Percentiles rank a stretch among this genome's conserved stretches.
Conservation (phyloP, 208 protist species). For the Trypanosoma conorhini region DNA sequence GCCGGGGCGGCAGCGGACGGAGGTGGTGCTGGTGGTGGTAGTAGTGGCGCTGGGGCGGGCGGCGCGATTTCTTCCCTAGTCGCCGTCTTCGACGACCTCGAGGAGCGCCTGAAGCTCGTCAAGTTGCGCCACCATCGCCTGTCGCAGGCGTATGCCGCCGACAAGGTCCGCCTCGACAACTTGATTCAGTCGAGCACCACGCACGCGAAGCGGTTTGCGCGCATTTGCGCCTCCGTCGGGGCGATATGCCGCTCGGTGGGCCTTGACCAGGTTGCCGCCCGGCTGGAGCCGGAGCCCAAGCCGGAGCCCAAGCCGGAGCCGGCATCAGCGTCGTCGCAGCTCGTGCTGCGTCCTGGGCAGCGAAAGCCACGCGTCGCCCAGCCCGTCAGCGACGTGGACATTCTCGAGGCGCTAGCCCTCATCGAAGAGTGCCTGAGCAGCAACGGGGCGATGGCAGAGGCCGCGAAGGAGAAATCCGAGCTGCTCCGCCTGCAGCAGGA, state of each 20-base stretch:
- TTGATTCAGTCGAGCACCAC: conserved; percentile 39
- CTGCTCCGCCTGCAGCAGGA: conserved; percentile 37
- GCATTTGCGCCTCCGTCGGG: conserved; percentile 28
- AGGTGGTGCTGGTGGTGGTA: conserved; percentile 12
- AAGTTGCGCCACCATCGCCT: conserved; percentile 45
- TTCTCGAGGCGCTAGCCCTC: conserved; percentile 54
- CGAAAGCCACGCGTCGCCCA: conserved; percentile 7
- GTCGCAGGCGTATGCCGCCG: conserved; percentile 33
- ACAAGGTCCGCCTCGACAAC: conserved; percentile 49
- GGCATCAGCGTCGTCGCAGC: conserved; percentile 8
- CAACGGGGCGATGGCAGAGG: conserved; percentile 31
- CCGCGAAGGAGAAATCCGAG: conserved; percentile 33
- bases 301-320: conserved; percentile 1
- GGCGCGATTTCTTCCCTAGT: conserved; percentile 3
- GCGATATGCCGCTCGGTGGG: conserved; percentile 29
- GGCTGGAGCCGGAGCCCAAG: conserved; percentile 18
- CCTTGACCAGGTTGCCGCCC: conserved; percentile 20
- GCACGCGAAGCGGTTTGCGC: conserved; percentile 27
- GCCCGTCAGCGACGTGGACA: conserved; percentile 47
- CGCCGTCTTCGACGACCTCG: conserved; percentile 48
- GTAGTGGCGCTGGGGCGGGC: conserved; percentile 18
- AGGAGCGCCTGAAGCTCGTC: conserved; percentile 55
- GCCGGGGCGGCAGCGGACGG: neutral
- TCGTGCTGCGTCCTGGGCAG: conserved; percentile 19
- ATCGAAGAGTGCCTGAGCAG: conserved; percentile 40